Evolutionary conservation across 73 alveolate genomes (phyloP), one percentile per base, ranked within the genome.

Genomic region (Blepharisma stoltei): DNA sequence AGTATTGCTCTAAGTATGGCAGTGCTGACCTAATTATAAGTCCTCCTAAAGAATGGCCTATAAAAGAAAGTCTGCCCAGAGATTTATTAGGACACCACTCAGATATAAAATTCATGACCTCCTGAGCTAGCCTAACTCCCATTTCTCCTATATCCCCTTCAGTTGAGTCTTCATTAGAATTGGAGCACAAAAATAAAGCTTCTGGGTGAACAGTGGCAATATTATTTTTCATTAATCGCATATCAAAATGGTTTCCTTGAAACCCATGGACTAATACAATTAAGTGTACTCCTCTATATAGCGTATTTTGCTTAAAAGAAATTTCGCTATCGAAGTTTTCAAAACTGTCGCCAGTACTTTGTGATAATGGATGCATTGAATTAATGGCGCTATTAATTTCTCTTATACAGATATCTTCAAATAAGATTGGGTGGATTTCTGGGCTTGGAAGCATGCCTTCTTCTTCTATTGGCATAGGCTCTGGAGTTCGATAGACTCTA

Each of bases 201-300:
- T 97, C 98, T 21, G 99, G 99, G 69, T 94, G 95, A 60, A 92
- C 84, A 82, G 94, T 71, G 8, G 97, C 90, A 38, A 98, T 90
- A 89, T 94, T 92, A 89, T 95, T 95, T 93, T 94, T 95, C 80
- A 98, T 82, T 6, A 95, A 89, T 45, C 99, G 85, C 99, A 98
- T 94, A 83, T 98, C 99, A 49, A 86, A 88, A 44, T 97, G 90
- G 82, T 97, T 97, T 77, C 99, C 99, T 87, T 98, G 95, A 83
- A 95, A 98, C 60, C 99, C 99, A 87, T 98, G 99, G 25, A 91
- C 98, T 50, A 98, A 86, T 27, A 98, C 98, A 60, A 98, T 86
- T 53, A 98, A 79, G 80, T 98, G 99, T 32, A 88, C 83, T 11
- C 85, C 83, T 18, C 81, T 71, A 77, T 87, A 81, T 67, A 55